Percentiles rank a stretch among this genome's conserved stretches.
These are phyloP conservation scores for Pythium dissotocum DNA, from an alignment of 352 stramenopile species.

Conservation along the genomic window DNA sequence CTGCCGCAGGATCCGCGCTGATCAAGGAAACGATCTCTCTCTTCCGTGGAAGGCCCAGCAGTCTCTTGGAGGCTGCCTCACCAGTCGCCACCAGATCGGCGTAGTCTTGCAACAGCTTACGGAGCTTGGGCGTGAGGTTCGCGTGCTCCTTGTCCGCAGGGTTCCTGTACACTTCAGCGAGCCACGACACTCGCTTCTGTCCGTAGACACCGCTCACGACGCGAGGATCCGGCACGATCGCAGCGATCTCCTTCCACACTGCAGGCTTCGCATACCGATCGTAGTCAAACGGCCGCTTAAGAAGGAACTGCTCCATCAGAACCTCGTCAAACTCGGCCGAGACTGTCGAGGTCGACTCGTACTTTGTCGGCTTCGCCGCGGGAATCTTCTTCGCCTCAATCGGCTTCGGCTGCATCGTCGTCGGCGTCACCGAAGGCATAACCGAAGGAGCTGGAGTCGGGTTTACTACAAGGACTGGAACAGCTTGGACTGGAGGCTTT, in stretches of 20 bases:
- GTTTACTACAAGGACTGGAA: too few relatives aligned
- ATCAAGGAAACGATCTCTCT: too few relatives aligned
- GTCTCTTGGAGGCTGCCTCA: background rate
- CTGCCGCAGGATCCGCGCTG: too few relatives aligned
- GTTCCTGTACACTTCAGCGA: background rate
- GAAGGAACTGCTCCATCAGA: background rate
- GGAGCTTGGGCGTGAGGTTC: background rate
- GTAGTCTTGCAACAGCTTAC: background rate
- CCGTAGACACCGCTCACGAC: background rate
- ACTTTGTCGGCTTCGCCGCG: too few relatives aligned
- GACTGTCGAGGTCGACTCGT: background rate
- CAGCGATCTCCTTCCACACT: conserved; percentile 10
- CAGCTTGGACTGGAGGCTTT: too few relatives aligned
- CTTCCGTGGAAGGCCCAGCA: too few relatives aligned
- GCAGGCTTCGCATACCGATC: background rate
- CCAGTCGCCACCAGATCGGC: background rate
- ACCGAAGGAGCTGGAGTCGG: too few relatives aligned
- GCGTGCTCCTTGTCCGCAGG: background rate
- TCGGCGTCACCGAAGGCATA: too few relatives aligned
- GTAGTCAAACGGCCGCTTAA: conserved; percentile 1
- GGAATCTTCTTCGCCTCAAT: too few relatives aligned
- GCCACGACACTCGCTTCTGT: background rate
- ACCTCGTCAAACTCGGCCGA: background rate
- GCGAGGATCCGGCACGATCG: background rate
- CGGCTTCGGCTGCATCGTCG: too few relatives aligned